A percentile compares a stretch with the other conserved stretches of the same genome.
Conservation (phyloP, 257 asterid species). For the Scutellaria galericulata region DNA sequence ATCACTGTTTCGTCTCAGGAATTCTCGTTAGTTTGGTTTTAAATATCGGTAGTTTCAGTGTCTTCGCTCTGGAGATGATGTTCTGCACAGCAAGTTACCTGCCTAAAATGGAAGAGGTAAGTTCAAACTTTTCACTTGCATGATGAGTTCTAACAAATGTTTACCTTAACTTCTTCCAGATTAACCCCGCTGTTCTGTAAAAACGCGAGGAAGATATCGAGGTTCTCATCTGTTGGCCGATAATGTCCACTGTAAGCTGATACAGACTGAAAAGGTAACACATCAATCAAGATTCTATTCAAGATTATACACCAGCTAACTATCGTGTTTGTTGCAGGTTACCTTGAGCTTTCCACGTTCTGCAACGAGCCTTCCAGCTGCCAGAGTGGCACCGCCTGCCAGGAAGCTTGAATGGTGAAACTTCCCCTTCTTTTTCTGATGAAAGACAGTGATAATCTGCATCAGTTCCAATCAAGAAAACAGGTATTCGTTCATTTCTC, state of each 20-base stretch:
- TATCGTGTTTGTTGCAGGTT: neutral
- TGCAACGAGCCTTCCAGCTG: slow-evolving; percentile 77
- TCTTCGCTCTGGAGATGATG: slow-evolving; percentile 22
- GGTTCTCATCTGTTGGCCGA: slow-evolving; percentile 53
- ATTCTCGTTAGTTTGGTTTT: neutral
- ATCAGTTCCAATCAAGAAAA: slow-evolving; percentile 6
- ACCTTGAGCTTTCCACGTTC: slow-evolving; percentile 69
- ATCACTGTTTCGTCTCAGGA: no score
- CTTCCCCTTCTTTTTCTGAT: slow-evolving; percentile 69
- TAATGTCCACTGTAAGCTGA: slow-evolving; percentile 61
- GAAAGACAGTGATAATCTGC: neutral
- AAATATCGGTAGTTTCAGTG: slow-evolving; percentile 1
- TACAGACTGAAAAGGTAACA: slow-evolving; percentile 44
- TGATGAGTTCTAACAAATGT: slow-evolving; percentile 8
- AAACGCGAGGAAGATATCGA: slow-evolving; percentile 45
- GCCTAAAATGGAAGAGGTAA: slow-evolving; percentile 31
- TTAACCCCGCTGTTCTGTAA: slow-evolving; percentile 47
- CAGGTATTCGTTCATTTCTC: neutral
- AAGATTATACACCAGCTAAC: neutral
- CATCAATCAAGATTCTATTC: neutral
- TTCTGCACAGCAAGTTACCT: slow-evolving; percentile 20
- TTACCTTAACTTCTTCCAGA: slow-evolving; percentile 54
- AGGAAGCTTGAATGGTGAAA: slow-evolving; percentile 87
- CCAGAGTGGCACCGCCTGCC: slow-evolving; percentile 77
- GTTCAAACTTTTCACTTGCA: neutral